Percentiles rank a stretch among this genome's conserved stretches.
Evolutionary conservation across 1,284 basidiomycete species (phyloP).

Genomic region (Trametes hirsuta): DNA sequence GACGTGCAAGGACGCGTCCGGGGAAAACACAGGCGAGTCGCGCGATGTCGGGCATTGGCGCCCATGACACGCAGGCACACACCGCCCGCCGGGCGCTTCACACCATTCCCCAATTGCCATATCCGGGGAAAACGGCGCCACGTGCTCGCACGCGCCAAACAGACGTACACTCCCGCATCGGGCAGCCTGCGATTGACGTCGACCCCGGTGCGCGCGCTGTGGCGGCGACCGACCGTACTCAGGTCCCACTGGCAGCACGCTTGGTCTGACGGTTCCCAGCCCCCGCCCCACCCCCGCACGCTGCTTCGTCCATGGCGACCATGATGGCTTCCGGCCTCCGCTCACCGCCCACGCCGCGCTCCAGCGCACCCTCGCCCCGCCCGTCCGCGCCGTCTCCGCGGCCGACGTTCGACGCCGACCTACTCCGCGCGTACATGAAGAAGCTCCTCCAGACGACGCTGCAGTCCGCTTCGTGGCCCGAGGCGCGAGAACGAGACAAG

Average conservation of each 20-base stretch:
- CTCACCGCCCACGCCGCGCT: conserved; percentile 54
- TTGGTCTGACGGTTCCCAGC: neutral
- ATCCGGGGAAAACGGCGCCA: conserved; percentile 21
- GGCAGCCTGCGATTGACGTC: conserved; percentile 1
- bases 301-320: conserved; percentile 7
- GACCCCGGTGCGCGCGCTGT: conserved; percentile 9
- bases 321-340: conserved; percentile 51
- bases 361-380: conserved; percentile 58
- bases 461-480: conserved; percentile 65
- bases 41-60: conserved; percentile 3
- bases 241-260: neutral
- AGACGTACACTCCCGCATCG: conserved; percentile 22
- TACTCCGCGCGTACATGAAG: conserved; percentile 77
- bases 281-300: conserved; percentile 1
- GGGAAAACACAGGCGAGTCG: neutral
- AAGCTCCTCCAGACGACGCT: conserved; percentile 72
- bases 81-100: neutral
- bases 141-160: conserved; percentile 23
- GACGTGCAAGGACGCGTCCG: neutral
- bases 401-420: conserved; percentile 71
- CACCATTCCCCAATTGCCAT: neutral
- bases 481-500: conserved; percentile 65
- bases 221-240: conserved; percentile 10
- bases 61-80: neutral
- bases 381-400: conserved; percentile 60